These are phyloP conservation scores for Scortechinia acanthostroma DNA, from an alignment of 2,329 filamentous ascomycete species.

Conservation along the genomic window DNA sequence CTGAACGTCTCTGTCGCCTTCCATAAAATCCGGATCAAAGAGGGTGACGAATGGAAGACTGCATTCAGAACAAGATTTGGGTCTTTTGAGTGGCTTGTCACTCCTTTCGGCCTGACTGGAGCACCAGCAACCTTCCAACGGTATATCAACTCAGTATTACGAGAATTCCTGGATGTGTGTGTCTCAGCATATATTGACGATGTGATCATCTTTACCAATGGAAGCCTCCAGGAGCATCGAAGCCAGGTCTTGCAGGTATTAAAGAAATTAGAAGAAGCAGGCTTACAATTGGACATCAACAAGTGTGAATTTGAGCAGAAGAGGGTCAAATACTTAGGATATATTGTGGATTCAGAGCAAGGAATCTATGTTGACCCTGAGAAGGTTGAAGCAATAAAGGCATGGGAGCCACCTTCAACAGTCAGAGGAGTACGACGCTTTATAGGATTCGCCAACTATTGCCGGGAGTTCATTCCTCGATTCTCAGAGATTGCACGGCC, in stretches of 20 bases:
- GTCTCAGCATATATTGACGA: conserved; percentile 9
- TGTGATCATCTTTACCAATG: conserved; percentile 15
- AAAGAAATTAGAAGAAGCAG: conserved; percentile 6
- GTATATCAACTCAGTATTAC: conserved; percentile 6
- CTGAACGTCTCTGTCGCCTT: too few species aligned
- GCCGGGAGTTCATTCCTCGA: conserved; percentile 15
- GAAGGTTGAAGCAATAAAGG: conserved; percentile 12
- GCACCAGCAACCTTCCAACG: conserved; percentile 7
- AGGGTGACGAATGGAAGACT: too few species aligned
- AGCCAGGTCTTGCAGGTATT: conserved; percentile 13
- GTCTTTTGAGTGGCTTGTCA: conserved; percentile 12
- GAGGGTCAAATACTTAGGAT: conserved; percentile 16
- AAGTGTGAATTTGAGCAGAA: conserved; percentile 19
- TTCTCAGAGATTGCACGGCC: conserved; percentile 11
- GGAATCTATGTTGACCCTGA: conserved; percentile 12
- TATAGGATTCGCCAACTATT: conserved; percentile 21
- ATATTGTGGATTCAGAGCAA: conserved; percentile 12
- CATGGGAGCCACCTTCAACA: conserved; percentile 11
- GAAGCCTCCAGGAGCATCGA: conserved; percentile 11
- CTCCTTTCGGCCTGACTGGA: conserved; percentile 7
- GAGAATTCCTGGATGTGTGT: conserved; percentile 6
- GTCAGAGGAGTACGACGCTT: conserved; percentile 13
- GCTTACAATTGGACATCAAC: conserved; percentile 5
- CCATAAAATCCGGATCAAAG: too few species aligned
- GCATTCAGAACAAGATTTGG: conserved; percentile 6